Evolutionary conservation across 176 grass and related monocot genomes (phyloP).

Genomic region (Aegilops bicornis): DNA sequence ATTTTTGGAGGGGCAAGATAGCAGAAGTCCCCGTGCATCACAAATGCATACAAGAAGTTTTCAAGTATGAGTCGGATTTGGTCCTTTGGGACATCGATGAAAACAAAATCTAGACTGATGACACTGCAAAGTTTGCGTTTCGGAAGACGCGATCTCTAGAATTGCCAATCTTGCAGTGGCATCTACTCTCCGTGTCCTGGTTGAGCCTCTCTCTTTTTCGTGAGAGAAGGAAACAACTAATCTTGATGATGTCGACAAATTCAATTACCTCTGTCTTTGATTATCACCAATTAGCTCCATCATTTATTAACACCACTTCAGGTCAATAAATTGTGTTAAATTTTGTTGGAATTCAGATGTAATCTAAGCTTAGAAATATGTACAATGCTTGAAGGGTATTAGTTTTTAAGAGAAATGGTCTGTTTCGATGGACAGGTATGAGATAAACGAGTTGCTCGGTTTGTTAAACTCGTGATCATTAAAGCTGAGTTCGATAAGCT

Average conservation of each 20-base stretch:
- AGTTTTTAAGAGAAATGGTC: too few species aligned
- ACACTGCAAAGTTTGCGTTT: not conserved
- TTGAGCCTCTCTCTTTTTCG: not conserved
- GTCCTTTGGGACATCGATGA: not conserved
- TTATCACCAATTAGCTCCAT: not conserved
- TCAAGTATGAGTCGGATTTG: constrained; percentile 43
- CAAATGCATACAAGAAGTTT: constrained; percentile 4
- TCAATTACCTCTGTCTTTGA: not conserved
- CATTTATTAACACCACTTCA: not conserved
- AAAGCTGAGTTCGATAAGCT: too few species aligned
- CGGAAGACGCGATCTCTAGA: not conserved
- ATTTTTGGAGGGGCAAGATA: constrained; percentile 17
- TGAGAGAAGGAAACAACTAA: not conserved
- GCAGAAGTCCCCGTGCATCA: constrained; percentile 17
- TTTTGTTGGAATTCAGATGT: not conserved
- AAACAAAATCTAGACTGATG: not conserved
- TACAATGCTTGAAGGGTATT: too few species aligned
- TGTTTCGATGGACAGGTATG: too few species aligned
- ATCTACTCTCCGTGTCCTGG: not conserved
- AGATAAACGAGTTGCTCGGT: too few species aligned
- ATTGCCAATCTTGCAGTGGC: not conserved
- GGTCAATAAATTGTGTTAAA: not conserved
- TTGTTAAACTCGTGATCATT: too few species aligned
- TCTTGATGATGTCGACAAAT: not conserved
- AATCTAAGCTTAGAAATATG: too few species aligned